Conservation (phyloP, 1,284 basidiomycete species). For the Anthracocystis setariae region DNA sequence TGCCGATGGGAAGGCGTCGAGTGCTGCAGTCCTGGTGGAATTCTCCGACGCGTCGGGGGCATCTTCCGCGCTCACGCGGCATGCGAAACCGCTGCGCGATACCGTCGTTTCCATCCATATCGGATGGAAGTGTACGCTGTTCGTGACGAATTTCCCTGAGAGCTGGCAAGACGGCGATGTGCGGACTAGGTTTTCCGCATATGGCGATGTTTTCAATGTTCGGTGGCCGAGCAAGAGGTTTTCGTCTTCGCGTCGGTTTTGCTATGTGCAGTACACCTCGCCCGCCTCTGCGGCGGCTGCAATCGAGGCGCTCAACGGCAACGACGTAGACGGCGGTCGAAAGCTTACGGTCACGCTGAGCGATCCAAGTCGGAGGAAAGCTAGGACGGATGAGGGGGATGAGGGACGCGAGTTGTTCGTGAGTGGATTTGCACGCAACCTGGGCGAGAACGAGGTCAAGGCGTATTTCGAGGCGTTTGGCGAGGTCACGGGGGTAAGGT, state of each 20-base stretch:
- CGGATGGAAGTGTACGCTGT: conserved; percentile 93
- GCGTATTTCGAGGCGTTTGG: conserved; percentile 81
- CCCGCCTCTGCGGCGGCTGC: conserved; percentile 82
- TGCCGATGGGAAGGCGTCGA: conserved; percentile 37
- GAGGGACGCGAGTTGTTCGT: conserved; percentile 86
- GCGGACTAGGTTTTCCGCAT: conserved; percentile 81
- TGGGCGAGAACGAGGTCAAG: conserved; percentile 78
- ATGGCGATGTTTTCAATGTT: conserved; percentile 89
- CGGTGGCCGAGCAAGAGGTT: conserved; percentile 99
- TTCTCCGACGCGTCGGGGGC: conserved; percentile 70
- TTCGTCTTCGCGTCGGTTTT: conserved; percentile 87
- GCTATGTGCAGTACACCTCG: conserved; percentile 89
- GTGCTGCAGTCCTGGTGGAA: conserved; percentile 68
- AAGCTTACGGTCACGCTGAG: conserved; percentile 84
- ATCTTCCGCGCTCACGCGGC: conserved; percentile 86
- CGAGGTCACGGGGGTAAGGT: conserved; percentile 79
- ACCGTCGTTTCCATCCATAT: conserved; percentile 81
- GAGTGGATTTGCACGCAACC: conserved; percentile 80
- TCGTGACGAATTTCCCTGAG: conserved; percentile 95
- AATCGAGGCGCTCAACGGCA: conserved; percentile 81
- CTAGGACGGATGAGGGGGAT: conserved; percentile 82
- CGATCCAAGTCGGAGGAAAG: conserved; percentile 86
- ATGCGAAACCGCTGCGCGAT: conserved; percentile 80
- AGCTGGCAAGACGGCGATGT: conserved; percentile 80
- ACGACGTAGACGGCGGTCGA: conserved; percentile 74